Evolutionary conservation across 768 basidiomycete species (phyloP), one percentile per base, ranked within the genome.

Genomic region (Pilatotrama ljubarskyi): DNA sequence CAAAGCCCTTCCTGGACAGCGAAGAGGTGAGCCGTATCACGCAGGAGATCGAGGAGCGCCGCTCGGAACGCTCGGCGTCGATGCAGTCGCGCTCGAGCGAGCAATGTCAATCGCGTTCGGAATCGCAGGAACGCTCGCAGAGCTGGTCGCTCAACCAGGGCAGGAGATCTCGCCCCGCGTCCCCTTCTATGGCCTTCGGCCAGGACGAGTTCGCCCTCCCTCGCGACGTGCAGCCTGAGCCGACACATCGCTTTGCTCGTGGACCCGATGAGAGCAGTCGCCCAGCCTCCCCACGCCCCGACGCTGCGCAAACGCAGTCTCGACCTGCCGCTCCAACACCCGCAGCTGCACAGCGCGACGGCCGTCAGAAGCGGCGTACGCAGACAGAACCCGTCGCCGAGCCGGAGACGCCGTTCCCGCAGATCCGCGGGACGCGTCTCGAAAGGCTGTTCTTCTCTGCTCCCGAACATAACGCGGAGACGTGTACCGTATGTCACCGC

Each of bases 381-480:
- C 61, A 63, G 15, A 53, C 56, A 1, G 56, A 51, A 3, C 47
- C 47, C 7, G 36, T 22, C 6, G n/a, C 50, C 1, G 52, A 51
- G n/a, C 50, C 44, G 3, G 55, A 69, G 64, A 80, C 85, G 0
- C 86, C 90, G 1, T 93, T 97, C 76, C 94, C 94, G 0, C 83
- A 85, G 59, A 94, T 95, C 44, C 84, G 89, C 20, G 92, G 90
- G 9, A 84, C 84, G 43, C 84, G 82, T 42, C 80, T 93, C 38
- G 92, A 96, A 69, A 79, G 82, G 0, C 73, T 95, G 51, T 94
- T 95, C 76, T 93, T 91, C 73, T 85, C 85, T 46, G 84, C 87
- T 1, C 88, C 90, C 2, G 85, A 84, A 43, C 92, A 94, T 64
- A 84, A 92, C 64, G 78, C 82, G 18, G 78, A 80, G 60, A 89